Percentiles rank a stretch among this genome's conserved stretches.
phyloP scores from a whole-genome alignment of 108 stramenopile species.

The Cylindrotheca closterium region DNA sequence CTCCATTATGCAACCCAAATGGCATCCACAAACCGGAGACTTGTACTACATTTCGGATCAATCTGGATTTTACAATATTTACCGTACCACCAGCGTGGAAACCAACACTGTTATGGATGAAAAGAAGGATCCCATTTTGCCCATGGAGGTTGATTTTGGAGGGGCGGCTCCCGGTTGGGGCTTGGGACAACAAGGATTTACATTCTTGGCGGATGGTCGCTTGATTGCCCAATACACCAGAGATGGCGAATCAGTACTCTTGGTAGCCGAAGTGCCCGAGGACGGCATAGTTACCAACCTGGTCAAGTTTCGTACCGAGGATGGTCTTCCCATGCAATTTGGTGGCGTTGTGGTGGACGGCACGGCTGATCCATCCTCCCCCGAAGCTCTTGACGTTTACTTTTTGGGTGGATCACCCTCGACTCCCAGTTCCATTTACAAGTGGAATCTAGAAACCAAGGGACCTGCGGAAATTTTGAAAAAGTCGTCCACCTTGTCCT shows the following conservation, averaged over 20 bases:
- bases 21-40: conserved; percentile 56
- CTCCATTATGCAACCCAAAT: conserved; percentile 62
- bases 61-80: conserved; percentile 72
- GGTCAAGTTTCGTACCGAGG: conserved; percentile 29
- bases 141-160: conserved; percentile 61
- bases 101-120: neutral
- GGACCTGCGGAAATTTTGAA: conserved; percentile 36
- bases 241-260: conserved; percentile 45
- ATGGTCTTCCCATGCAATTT: conserved; percentile 62
- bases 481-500: conserved; percentile 43
- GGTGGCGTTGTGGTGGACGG: conserved; percentile 35
- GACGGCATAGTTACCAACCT: conserved; percentile 21
- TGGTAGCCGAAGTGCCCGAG: conserved; percentile 41
- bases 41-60: conserved; percentile 67
- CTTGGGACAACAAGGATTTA: conserved; percentile 58
- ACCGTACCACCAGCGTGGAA: conserved; percentile 13
- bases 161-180: conserved; percentile 66
- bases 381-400: conserved; percentile 47
- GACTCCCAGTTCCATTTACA: conserved; percentile 52
- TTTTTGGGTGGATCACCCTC: conserved; percentile 63
- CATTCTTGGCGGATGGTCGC: conserved; percentile 51
- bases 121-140: conserved; percentile 23
- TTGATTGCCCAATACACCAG: conserved; percentile 51
- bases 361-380: neutral
- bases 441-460: conserved; percentile 42